phyloP scores from a whole-genome alignment of 305 asterid genomes.

The Andrographis paniculata region DNA sequence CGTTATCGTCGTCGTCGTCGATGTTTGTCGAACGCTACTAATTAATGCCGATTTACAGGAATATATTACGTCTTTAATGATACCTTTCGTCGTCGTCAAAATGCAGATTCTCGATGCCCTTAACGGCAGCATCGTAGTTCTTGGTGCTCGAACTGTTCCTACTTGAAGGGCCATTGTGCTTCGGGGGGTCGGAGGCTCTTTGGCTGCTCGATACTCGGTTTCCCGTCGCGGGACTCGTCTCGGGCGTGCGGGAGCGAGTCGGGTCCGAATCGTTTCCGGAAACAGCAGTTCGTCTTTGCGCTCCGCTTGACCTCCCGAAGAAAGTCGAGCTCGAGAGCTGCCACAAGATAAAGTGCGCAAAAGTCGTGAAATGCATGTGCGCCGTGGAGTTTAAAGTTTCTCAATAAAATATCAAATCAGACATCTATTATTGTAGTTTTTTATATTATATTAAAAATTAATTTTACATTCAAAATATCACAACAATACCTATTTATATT shows the following conservation, averaged over 20 bases:
- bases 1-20: too few relatives aligned
- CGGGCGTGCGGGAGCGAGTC: constrained; percentile 57
- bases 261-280: constrained; percentile 69
- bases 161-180: constrained; percentile 33
- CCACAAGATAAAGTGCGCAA: too few relatives aligned
- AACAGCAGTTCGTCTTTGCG: constrained; percentile 53
- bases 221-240: constrained; percentile 56
- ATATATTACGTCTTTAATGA: constrained; percentile 11
- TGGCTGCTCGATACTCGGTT: constrained; percentile 51
- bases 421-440: too few relatives aligned
- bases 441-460: too few relatives aligned
- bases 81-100: constrained; percentile 60
- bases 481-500: too few relatives aligned
- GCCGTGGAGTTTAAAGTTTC: too few relatives aligned
- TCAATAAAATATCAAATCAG: too few relatives aligned
- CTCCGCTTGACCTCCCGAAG: constrained; percentile 58
- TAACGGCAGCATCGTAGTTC: constrained; percentile 62
- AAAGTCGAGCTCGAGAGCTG: constrained; percentile 36
- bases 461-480: too few relatives aligned
- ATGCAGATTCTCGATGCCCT: constrained; percentile 65
- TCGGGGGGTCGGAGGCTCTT: constrained; percentile 49
- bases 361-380: too few relatives aligned
- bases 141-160: constrained; percentile 34
- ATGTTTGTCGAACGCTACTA: constrained; percentile 11
- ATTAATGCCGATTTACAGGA: too few relatives aligned